phyloP scores from a whole-genome alignment of 495 filamentous ascomycete species.

The Daldinia grandis region DNA sequence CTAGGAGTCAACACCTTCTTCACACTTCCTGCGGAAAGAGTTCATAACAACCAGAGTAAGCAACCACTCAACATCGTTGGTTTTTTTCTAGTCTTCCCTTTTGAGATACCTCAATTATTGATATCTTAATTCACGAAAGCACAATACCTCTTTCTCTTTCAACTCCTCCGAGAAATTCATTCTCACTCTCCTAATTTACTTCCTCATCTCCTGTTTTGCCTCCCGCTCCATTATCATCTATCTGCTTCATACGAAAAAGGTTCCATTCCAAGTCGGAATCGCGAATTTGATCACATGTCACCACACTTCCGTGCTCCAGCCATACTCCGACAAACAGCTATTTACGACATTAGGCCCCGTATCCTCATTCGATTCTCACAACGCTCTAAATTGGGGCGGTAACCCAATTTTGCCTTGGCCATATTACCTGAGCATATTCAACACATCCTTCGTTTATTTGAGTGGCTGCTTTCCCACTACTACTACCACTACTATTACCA shows the following conservation, averaged over 20 bases:
- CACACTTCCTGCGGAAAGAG: constrained; percentile 15
- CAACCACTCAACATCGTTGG: constrained; percentile 6
- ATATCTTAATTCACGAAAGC: background rate
- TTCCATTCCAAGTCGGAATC: background rate
- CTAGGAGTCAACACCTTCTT: constrained; percentile 20
- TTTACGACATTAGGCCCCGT: background rate
- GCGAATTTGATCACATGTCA: background rate
- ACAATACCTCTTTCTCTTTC: background rate
- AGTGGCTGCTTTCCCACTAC: background rate
- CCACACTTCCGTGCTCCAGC: background rate
- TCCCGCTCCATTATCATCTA: background rate
- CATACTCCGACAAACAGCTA: background rate
- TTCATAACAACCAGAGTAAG: constrained; percentile 14
- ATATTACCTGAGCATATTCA: background rate
- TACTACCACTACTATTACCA: too few relatives aligned
- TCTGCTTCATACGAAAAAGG: background rate
- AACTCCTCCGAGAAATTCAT: background rate
- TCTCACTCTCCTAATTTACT: background rate
- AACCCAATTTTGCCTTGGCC: background rate
- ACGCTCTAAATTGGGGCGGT: background rate
- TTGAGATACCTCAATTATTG: background rate
- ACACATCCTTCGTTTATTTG: background rate
- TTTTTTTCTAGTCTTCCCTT: background rate
- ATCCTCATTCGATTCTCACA: background rate
- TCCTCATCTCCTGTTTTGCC: background rate